These are phyloP conservation scores for Aspergillus sclerotioniger DNA, from an alignment of 495 filamentous ascomycete species.

Conservation along the genomic window DNA sequence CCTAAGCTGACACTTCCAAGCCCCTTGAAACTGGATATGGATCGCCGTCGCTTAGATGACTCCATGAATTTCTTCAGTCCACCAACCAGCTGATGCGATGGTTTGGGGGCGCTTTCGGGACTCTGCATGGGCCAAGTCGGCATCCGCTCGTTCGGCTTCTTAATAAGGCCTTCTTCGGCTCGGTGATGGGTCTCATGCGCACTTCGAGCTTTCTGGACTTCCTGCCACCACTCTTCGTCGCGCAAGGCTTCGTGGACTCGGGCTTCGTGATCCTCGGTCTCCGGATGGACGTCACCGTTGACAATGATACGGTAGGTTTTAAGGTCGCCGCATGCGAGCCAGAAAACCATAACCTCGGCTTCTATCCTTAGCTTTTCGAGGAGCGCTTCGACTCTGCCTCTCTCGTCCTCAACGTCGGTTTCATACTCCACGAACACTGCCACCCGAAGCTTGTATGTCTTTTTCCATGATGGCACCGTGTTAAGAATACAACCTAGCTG, in stretches of 20 bases:
- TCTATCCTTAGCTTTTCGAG: slow-evolving; percentile 80
- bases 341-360: slow-evolving; percentile 76
- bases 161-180: slow-evolving; percentile 16
- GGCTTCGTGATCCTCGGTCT: slow-evolving; percentile 43
- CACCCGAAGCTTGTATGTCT: slow-evolving; percentile 69
- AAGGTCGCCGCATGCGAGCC: slow-evolving; percentile 71
- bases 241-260: slow-evolving; percentile 59
- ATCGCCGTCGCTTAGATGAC: slow-evolving; percentile 54
- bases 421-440: slow-evolving; percentile 89
- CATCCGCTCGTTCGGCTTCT: slow-evolving; percentile 25
- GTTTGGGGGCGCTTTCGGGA: slow-evolving; percentile 47
- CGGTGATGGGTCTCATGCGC: not conserved
- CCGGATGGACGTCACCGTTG: slow-evolving; percentile 54
- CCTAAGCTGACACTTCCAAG: slow-evolving; percentile 64
- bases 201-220: slow-evolving; percentile 60
- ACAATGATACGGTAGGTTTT: slow-evolving; percentile 76
- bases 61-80: slow-evolving; percentile 51
- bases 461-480: slow-evolving; percentile 82
- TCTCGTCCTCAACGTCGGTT: slow-evolving; percentile 77
- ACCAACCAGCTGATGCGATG: slow-evolving; percentile 40
- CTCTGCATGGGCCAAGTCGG: slow-evolving; percentile 53
- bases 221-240: slow-evolving; percentile 81
- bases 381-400: slow-evolving; percentile 67
- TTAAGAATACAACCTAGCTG: slow-evolving; percentile 83
- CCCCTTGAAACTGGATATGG: slow-evolving; percentile 61